Base-by-base conservation (phyloP, 2,329 filamentous ascomycete species). In the Aureobasidium sp. region DNA sequence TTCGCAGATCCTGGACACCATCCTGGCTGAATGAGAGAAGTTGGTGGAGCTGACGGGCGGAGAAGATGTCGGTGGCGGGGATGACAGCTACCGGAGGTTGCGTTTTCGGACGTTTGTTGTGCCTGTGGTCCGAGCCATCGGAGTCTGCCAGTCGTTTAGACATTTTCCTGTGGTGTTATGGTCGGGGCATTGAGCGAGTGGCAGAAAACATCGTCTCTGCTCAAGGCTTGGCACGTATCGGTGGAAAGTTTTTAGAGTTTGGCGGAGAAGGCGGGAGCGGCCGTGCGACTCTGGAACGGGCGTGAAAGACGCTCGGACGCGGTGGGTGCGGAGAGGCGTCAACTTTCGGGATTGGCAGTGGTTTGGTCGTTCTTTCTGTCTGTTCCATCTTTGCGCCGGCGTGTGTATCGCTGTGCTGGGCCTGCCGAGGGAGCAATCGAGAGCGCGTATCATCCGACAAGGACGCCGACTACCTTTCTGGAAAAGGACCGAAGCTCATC, bases 1-100 rank as follows among this genome's bases (percentile, higher is more conserved):
- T 85, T 66, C 85, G 79, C 62, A 84, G 76, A 68, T 80, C 75
- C 63, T 75, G 72, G 66, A 81, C 70, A 66, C 61, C 65, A 59
- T 89, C 83, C 68, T 89, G 85, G 59, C 86, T 77, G 63, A 90
- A 90, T 53, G 75, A 70, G 35, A 93, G 75, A 39, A 89, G 74
- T 56, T 82, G 76, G 62, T 79, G 79, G 56, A 93, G 74, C 64
- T 93, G 85, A 49, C 80, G 76, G 58, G 78, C 77, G 32, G 81
- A 81, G 44, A 75, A 71, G 41, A 88, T 75, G 32, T 84, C 53
- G 6, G 30, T 51, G 12, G 47, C 38, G 11, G 41, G 40, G 25
- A 53, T 32, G 1, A 37, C 39, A 6, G 42, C 44, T n/a, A 30
- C 34, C 2, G 53, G 25, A 10, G 42, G 53, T 4, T 49, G 25